Base-by-base conservation (phyloP, 768 basidiomycete genomes). In the Boletus bicolor region DNA sequence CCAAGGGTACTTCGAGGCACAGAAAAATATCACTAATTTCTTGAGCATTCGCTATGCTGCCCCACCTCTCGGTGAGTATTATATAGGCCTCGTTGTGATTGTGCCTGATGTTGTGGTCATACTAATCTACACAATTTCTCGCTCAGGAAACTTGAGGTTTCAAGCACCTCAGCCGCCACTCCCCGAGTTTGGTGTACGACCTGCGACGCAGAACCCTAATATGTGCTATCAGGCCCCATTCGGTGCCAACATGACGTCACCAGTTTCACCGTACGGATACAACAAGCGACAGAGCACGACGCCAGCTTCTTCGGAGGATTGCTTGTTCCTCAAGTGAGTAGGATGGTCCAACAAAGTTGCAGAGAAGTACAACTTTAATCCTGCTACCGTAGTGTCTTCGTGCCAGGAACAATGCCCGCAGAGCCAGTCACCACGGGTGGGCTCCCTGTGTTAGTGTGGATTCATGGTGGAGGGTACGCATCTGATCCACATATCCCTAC, bases 41-140 rank as follows among this genome's bases (percentile, higher is more conserved):
- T 50, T 71, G 30, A 58, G 65, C 15, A 56, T 72, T 43, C 73
- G 81, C 8, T 83, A 78, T 65, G 81, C 82, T 11, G 78, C 78
- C 15, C 68, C 79, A 26, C 81, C 82, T 3, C 56, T 73, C 32
- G 80, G 80, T 77, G 26, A 26, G 72, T 54, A 3, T 4, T 6
- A 19, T 17, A 30, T 14, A 4, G 3, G 3, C 15, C 17, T n/a
- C 34, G 24, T 10, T 39, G 19, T 10, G 2, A 35, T 21, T 8
- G 12, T n/a, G 14, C 10, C 35, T 38, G 30, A 15, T 10, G 1
- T 10, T 28, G 2, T 17, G 21, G 38, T n/a, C 7, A 52, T 8
- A 12, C 9, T 41, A 17, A 41, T 34, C 14, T 11, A 35, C 17
- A 7, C 37, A 15, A 14, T 12, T 7, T 24, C 24, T 6, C 10